phyloP scores from a whole-genome alignment of 768 basidiomycete genomes.

The Sarcodon aspratus region DNA sequence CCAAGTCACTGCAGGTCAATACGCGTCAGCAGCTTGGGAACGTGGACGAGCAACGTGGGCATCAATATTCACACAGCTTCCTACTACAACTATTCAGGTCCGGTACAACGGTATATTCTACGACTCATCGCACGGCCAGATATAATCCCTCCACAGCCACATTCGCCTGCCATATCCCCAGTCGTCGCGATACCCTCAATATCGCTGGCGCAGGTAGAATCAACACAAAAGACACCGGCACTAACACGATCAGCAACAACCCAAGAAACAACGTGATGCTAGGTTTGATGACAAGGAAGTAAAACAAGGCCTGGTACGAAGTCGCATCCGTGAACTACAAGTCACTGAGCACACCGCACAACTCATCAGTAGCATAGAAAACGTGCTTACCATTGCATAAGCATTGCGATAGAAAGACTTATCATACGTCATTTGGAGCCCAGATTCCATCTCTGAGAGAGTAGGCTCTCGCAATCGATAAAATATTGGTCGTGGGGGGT shows the following conservation, averaged over 20 bases:
- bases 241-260: conserved; percentile 39
- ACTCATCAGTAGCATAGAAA: background rate
- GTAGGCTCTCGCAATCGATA: conserved; percentile 45
- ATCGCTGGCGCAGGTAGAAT: conserved; percentile 59
- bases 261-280: conserved; percentile 62
- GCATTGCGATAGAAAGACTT: conserved; percentile 72
- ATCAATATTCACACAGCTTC: background rate
- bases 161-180: conserved; percentile 79
- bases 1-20: conserved; percentile 16
- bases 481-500: conserved; percentile 68
- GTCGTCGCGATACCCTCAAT: conserved; percentile 47
- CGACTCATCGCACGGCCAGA: conserved; percentile 22
- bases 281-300: conserved; percentile 82
- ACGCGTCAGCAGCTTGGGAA: conserved; percentile 21
- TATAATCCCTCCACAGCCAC: conserved; percentile 66
- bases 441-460: conserved; percentile 37
- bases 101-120: too few relatives aligned
- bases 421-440: conserved; percentile 32
- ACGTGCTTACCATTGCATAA: conserved; percentile 58
- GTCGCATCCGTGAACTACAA: conserved; percentile 68
- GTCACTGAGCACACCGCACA: conserved; percentile 4
- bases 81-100: background rate
- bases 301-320: conserved; percentile 79
- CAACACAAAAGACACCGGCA: conserved; percentile 45
- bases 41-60: conserved; percentile 10